These are phyloP conservation scores for Gossypium davidsonii DNA, from an alignment of 441 rosid genomes.

Conservation along the genomic window DNA sequence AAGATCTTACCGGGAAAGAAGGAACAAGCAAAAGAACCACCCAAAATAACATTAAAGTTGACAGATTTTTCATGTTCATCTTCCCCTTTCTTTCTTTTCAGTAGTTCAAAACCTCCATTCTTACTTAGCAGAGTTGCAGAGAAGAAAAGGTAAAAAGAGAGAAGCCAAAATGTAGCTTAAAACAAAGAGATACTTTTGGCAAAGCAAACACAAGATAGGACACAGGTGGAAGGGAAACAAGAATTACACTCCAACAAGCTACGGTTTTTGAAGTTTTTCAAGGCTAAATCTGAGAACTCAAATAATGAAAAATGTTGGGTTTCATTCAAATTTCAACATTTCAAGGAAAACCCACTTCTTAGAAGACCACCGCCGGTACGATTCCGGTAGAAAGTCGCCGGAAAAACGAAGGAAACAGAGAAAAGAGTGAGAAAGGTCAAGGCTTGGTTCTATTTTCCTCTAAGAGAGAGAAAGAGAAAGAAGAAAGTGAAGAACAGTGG, in stretches of 20 bases:
- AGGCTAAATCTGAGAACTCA: conserved; percentile 10
- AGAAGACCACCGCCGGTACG: not conserved
- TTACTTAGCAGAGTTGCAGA: not conserved
- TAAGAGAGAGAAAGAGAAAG: not conserved
- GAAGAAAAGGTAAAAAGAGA: conserved; percentile 6
- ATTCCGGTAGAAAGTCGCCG: conserved; percentile 10
- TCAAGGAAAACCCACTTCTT: not conserved
- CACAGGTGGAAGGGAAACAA: not conserved
- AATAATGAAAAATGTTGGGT: conserved; percentile 1
- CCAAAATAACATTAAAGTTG: conserved; percentile 28
- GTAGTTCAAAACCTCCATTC: conserved; percentile 17
- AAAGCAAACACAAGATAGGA: not conserved
- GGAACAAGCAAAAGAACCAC: conserved; percentile 32
- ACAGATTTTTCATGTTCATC: conserved; percentile 22
- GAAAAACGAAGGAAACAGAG: not conserved
- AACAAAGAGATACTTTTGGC: not conserved
- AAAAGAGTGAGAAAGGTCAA: not conserved
- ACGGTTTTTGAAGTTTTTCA: not conserved
- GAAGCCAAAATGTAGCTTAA: not conserved
- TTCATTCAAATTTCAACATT: not conserved
- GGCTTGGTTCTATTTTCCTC: not conserved
- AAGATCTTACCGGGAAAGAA: conserved; percentile 44
- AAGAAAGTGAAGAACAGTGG: not conserved
- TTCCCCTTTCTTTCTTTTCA: conserved; percentile 11
- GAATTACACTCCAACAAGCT: not conserved